Percentiles rank a stretch among this genome's conserved stretches.
phyloP scores from a whole-genome alignment of 1,284 basidiomycete species.

The Crucibulum parvulum region DNA sequence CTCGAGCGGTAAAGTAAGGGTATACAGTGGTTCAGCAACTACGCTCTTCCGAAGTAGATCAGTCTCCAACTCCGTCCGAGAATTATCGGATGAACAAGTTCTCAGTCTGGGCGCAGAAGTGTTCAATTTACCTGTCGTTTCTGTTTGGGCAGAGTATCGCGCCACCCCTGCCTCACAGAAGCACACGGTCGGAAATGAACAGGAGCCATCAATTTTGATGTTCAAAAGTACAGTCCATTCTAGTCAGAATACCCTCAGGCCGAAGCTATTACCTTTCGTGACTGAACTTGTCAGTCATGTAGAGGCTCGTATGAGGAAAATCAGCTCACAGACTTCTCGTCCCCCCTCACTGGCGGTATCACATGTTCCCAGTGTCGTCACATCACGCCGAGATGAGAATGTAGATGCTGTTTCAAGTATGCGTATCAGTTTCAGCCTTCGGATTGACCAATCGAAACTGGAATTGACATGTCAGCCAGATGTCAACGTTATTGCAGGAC shows the following conservation, averaged over 20 bases:
- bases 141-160: constrained; percentile 86
- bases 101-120: constrained; percentile 61
- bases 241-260: constrained; percentile 83
- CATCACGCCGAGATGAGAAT: constrained; percentile 9
- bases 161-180: constrained; percentile 55
- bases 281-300: constrained; percentile 72
- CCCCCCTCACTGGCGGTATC: constrained; percentile 25
- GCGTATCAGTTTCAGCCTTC: constrained; percentile 83
- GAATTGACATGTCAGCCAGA: constrained; percentile 88
- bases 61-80: constrained; percentile 41
- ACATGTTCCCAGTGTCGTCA: constrained; percentile 11
- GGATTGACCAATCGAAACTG: constrained; percentile 87
- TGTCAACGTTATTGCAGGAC: constrained; percentile 84
- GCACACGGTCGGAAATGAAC: constrained; percentile 28
- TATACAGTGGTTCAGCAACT: constrained; percentile 58
- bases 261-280: constrained; percentile 85
- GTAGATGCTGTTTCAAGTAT: constrained; percentile 53
- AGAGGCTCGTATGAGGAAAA: constrained; percentile 67
- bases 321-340: constrained; percentile 27
- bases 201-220: constrained; percentile 64
- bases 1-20: constrained; percentile 79
- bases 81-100: constrained; percentile 55
- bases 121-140: constrained; percentile 80
- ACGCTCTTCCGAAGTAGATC: constrained; percentile 42
- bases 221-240: constrained; percentile 87